Evolutionary conservation across 2,329 filamentous ascomycete species (phyloP), one percentile per base, ranked within the genome.

Genomic region (Zymoseptoria brevis): DNA sequence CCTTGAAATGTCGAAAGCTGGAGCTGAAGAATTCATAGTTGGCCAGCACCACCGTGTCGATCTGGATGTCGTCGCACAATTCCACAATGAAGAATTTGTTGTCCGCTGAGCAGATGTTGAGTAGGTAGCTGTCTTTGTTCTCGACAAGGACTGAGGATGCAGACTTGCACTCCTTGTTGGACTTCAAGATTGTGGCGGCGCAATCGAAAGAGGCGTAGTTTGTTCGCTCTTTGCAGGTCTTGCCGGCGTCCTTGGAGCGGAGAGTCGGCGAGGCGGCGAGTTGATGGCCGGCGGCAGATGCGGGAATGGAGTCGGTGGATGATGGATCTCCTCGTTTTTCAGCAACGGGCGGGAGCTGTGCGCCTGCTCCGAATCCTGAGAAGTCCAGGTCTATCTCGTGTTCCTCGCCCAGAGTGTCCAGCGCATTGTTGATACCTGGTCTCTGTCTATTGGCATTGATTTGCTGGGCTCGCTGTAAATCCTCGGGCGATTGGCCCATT

Each of bases 11-110:
- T 56, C 91, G 87, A 67, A 97, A 89, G 82, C 96, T 96, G 71
- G 91, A 96, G 57, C 91, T 96, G 79, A 99, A 99, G 78, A 99
- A 99, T 74, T 99, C 94, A 68, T 95, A 99, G 73, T 99, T 99
- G 62, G 93, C 94, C 57, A 99, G 81, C n/a, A 97, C 94, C 49
- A 99, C 81, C 0, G 94, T 99, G 72, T 99, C 94, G 60, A 99
- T 88, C 51, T 96, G 81, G 51, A 87, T 88, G 65, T 86, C 83
- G 67, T 96, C 90, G 73, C 90, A 97, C 29, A 99, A 80, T 75
- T 99, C 94, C 61, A 99, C 85, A 61, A 97, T 92, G 63, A 97
- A 81, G 71, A 95, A 96, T 74, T 97, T 97, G 77, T 95, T 93
- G 66, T 87, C 79, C 19, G 86, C 86, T 4, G 86, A 85, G 75